phyloP scores from a whole-genome alignment of 2,329 filamentous ascomycete species.

The Penicillium fuscoglaucum region DNA sequence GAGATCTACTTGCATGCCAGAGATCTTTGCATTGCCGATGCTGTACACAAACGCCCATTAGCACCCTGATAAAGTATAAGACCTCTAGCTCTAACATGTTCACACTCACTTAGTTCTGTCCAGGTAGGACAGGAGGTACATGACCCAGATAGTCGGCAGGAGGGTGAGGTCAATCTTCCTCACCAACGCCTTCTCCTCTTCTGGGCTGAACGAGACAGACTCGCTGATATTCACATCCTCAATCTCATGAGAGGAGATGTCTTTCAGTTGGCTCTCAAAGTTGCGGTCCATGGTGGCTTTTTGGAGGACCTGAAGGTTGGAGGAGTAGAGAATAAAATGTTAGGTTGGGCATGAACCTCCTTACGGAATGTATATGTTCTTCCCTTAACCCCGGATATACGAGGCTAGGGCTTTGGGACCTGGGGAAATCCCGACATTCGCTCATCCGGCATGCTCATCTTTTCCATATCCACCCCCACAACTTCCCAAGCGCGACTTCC shows the following conservation, averaged over 20 bases:
- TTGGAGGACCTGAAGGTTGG: neutral
- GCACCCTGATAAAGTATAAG: neutral
- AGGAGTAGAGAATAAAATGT: neutral
- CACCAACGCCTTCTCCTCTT: constrained; percentile 48
- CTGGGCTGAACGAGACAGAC: constrained; percentile 11
- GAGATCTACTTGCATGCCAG: constrained; percentile 25
- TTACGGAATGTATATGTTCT: neutral
- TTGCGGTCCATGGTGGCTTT: constrained; percentile 5
- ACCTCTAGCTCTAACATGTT: neutral
- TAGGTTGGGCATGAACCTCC: neutral
- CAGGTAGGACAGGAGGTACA: constrained; percentile 53
- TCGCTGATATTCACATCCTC: constrained; percentile 18
- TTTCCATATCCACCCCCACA: neutral
- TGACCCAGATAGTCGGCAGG: constrained; percentile 52
- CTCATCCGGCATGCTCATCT: neutral
- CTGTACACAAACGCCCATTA: constrained; percentile 6
- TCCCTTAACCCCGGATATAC: neutral
- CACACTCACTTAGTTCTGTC: constrained; percentile 25
- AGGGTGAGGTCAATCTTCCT: constrained; percentile 49
- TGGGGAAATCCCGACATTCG: neutral
- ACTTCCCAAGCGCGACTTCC: neutral
- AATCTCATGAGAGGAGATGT: constrained; percentile 18
- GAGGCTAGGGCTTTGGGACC: neutral
- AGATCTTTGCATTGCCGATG: constrained; percentile 31
- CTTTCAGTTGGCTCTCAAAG: constrained; percentile 6